Evolutionary conservation across 2,329 filamentous ascomycete species (phyloP), one percentile per base, ranked within the genome.

Genomic region (Fusarium tanahbumbuense): DNA sequence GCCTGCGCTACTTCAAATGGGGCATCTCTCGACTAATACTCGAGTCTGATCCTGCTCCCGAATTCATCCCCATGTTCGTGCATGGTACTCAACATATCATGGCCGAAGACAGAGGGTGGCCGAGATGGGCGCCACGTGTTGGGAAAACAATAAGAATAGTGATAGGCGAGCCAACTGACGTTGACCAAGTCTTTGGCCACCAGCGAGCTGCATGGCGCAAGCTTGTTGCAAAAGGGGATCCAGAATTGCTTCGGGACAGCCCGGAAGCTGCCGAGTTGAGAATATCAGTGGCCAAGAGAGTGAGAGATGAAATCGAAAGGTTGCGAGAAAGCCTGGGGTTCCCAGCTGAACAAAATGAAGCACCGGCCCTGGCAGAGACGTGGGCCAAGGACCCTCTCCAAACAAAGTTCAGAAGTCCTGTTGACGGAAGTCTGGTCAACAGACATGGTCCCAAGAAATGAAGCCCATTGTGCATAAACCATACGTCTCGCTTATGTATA

Each of bases 1-100:
- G 91, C 10, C 91, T 98, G 85, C 92, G 96, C 30, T 99, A 99
- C 82, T 98, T 98, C 88, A 98, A 97, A 83, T 99, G 96, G 96
- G 96, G 96, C 2, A 86, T 98, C 3, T 93, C 95, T 9, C 89
- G 96, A 4, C 86, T 98, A 61, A 96, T 99, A 61, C 88, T 99
- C 48, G 96, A 99, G 80, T 89, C 91, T 48, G 92, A 95, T 50
- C 93, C 93, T 5, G 90, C 92, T 67, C 96, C 96, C 0, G 93
- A 97, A 72, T 87, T 99, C 22, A 87, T 99, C 37, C 94, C 96
- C 45, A 95, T 99, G 81, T 99, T 97, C 85, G 91, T 98, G 52
- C 93, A 98, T 75, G 96, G 96, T 28, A 92, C 92, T 18, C 92
- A 98, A 77, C 82, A 91, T 63, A 85, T 97, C 72, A 98, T 98